phyloP scores from a whole-genome alignment of 2,329 filamentous ascomycete species.

The Westerdykella aurantiaca region DNA sequence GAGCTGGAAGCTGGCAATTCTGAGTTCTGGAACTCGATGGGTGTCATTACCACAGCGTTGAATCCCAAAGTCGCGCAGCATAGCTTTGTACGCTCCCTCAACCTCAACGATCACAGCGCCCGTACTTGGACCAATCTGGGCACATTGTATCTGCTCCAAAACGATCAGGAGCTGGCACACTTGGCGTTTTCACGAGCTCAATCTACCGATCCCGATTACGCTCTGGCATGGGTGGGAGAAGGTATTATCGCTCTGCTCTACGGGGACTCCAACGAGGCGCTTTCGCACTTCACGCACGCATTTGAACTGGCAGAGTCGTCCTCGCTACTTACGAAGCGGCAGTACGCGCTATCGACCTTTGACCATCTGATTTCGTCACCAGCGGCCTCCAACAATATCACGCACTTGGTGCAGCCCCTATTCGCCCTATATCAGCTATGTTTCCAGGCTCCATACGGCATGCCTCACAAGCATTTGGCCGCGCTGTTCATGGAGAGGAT shows the following conservation, averaged over 20 bases:
- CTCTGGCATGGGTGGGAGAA: conserved; percentile 90
- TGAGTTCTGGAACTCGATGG: conserved; percentile 96
- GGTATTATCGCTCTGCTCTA: conserved; percentile 74
- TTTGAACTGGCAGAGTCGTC: conserved; percentile 85
- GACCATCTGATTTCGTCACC: conserved; percentile 65
- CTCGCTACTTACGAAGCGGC: conserved; percentile 64
- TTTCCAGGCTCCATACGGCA: conserved; percentile 62
- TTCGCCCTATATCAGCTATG: conserved; percentile 82
- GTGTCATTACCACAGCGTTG: conserved; percentile 79
- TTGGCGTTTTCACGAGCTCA: conserved; percentile 86
- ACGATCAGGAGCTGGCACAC: conserved; percentile 80
- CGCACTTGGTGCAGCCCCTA: conserved; percentile 70
- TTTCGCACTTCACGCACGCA: conserved; percentile 83
- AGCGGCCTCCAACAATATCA: conserved; percentile 48
- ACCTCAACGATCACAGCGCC: conserved; percentile 80
- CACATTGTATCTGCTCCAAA: conserved; percentile 75
- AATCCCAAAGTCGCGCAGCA: conserved; percentile 89
- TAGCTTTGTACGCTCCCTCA: conserved; percentile 84
- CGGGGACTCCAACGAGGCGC: conserved; percentile 70
- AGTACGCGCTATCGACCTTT: conserved; percentile 76
- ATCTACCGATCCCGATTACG: conserved; percentile 88
- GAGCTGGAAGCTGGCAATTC: conserved; percentile 90
- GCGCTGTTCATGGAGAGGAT: conserved; percentile 78
- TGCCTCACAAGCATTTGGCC: conserved; percentile 69
- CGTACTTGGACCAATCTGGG: conserved; percentile 89